Base-by-base conservation (phyloP, 257 asterid species). In the Lantana camara region DNA sequence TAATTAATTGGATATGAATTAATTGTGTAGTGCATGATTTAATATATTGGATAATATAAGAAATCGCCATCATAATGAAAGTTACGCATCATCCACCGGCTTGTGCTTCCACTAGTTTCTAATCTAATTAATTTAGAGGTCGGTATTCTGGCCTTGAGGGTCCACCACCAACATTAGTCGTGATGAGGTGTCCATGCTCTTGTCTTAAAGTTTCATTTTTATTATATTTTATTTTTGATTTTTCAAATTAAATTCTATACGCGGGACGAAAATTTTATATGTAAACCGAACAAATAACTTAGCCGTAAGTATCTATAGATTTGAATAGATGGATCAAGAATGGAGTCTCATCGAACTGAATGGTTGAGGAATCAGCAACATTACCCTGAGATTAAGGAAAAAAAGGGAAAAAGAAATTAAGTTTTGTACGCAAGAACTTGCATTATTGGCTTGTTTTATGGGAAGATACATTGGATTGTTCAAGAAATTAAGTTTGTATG, bases 1-100 rank as follows among this genome's bases (percentile, higher is more conserved):
- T 20, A 49, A 6, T 9, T 12, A 13, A 0, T 44, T 22, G 20
- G 35, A 56, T 35, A 44, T 12, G 27, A 53, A 34, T 35, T 20
- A 42, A 44, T 22, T 22, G 49, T 66, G 58, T 34, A 16, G n/a
- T n/a, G n/a, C n/a, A n/a, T n/a, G n/a, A n/a, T n/a, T n/a, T n/a
- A n/a, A 47, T 58, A 57, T 22, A 52, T 9, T 23, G 12, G 59
- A 7, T 14, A 38, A 40, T 64, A 7, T 14, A 38, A 40, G 7
- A 35, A 16, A 63, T 41, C 1, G 30, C 9, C 55, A 65, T 8
- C 45, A 61, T 55, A 56, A 64, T 74, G 87, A 83, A 69, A 74
- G 79, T 53, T 60, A 70, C 77, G 27, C 67, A 53, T 63, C 55
- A 80, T 77, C 87, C 75, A 77, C 82, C 81, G 46, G 69, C 75